phyloP scores from a whole-genome alignment of 108 stramenopile genomes.

The Conticribra guillardii region DNA sequence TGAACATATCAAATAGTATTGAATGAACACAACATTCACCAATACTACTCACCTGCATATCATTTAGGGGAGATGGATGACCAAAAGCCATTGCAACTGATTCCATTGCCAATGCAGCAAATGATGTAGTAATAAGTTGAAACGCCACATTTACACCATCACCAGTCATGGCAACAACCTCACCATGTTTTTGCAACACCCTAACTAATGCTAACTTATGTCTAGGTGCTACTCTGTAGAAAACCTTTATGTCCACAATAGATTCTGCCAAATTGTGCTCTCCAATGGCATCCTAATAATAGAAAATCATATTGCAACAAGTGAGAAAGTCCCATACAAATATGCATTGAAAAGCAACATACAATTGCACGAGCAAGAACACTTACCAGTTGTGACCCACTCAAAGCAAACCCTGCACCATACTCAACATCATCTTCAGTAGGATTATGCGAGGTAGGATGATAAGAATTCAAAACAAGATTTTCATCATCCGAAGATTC shows the following conservation, averaged over 20 bases:
- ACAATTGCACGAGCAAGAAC: background rate
- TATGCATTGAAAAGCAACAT: background rate
- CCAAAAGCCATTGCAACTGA: conserved; percentile 88
- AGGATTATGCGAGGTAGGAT: conserved; percentile 33
- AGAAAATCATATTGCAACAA: too few species aligned
- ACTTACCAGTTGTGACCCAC: conserved; percentile 65
- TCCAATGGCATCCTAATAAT: conserved; percentile 63
- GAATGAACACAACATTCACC: too few species aligned
- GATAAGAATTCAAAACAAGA: conserved; percentile 16
- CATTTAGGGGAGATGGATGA: conserved; percentile 91
- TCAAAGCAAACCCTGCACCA: conserved; percentile 54
- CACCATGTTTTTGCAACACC: conserved; percentile 88
- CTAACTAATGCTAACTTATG: conserved; percentile 96
- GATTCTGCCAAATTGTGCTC: conserved; percentile 63
- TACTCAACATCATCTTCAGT: conserved; percentile 52
- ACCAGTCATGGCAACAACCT: conserved; percentile 98
- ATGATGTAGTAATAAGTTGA: conserved; percentile 92
- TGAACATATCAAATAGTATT: too few species aligned
- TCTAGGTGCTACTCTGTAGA: conserved; percentile 93
- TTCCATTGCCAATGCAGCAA: conserved; percentile 94
- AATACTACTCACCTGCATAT: conserved; percentile 84
- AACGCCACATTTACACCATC: conserved; percentile 98
- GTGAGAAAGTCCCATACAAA: too few species aligned
- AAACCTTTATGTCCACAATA: conserved; percentile 84
- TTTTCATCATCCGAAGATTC: conserved; percentile 41